phyloP scores from a whole-genome alignment of 1,284 basidiomycete species.

The Cutaneotrichosporon daszewskae region DNA sequence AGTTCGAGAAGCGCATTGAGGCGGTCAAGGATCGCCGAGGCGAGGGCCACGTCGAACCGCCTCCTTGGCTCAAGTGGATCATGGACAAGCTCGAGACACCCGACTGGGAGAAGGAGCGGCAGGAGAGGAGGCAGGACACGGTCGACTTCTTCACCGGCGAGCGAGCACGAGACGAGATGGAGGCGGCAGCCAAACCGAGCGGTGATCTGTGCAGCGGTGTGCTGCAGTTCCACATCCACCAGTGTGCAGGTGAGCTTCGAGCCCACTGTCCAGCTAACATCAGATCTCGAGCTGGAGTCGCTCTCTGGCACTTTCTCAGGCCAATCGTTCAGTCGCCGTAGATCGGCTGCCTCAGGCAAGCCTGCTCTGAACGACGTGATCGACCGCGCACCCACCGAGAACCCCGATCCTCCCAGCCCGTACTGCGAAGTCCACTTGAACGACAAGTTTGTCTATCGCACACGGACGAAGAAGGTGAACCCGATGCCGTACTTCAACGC shows the following conservation, averaged over 20 bases:
- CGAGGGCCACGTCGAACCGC: constrained; percentile 11
- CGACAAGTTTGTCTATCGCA: constrained; percentile 48
- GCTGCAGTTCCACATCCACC: constrained; percentile 45
- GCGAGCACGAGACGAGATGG: constrained; percentile 42
- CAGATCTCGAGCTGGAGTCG: constrained; percentile 42
- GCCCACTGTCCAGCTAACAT: no score
- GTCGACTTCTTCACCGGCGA: constrained; percentile 44
- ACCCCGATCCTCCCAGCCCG: constrained; percentile 43
- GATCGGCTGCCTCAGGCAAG: constrained; percentile 36
- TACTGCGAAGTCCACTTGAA: constrained; percentile 50
- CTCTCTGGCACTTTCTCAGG: constrained; percentile 37
- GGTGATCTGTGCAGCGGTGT: constrained; percentile 38
- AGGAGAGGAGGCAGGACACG: constrained; percentile 36
- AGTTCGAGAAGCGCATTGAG: constrained; percentile 20
- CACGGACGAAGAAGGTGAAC: constrained; percentile 48
- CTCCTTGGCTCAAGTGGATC: constrained; percentile 35
- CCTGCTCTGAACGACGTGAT: constrained; percentile 39
- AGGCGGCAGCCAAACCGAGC: constrained; percentile 34
- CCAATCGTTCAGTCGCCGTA: constrained; percentile 11
- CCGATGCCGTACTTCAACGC: constrained; percentile 50
- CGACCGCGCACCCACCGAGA: constrained; percentile 39
- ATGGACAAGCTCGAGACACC: constrained; percentile 23
- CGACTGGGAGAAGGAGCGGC: constrained; percentile 39
- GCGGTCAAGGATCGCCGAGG: constrained; percentile 5
- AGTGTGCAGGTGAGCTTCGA: constrained; percentile 40